Evolutionary conservation across 2,329 filamentous ascomycete genomes (phyloP).

Genomic region (Diaporthe ampelina): DNA sequence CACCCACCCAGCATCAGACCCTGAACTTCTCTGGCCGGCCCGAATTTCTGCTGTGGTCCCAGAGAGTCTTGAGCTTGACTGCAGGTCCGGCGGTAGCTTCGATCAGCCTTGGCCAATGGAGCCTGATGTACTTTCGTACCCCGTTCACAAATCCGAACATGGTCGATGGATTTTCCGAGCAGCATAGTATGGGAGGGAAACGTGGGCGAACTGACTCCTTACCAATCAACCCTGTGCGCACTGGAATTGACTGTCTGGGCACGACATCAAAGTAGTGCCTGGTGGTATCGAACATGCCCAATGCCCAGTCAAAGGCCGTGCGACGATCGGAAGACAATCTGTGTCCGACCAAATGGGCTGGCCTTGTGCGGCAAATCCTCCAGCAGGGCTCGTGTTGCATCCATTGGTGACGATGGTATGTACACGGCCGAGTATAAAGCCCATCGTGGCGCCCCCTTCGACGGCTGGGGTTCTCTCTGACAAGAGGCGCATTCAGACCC

Average conservation of each 20-base stretch:
- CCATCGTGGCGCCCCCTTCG: background rate
- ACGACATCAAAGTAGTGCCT: background rate
- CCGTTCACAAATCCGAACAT: background rate
- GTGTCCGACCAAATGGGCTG: slow-evolving; percentile 6
- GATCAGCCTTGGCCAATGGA: slow-evolving; percentile 10
- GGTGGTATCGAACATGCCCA: slow-evolving; percentile 12
- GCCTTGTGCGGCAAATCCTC: background rate
- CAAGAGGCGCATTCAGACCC: background rate
- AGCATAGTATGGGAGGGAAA: background rate
- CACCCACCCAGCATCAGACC: slow-evolving; percentile 1
- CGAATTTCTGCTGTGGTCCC: slow-evolving; percentile 14
- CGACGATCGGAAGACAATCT: slow-evolving; percentile 38
- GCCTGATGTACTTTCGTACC: background rate
- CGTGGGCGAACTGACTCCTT: background rate
- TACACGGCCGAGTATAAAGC: slow-evolving; percentile 4
- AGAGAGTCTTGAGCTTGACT: slow-evolving; percentile 4
- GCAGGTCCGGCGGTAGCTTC: slow-evolving; percentile 27
- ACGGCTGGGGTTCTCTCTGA: background rate
- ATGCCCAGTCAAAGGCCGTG: slow-evolving; percentile 35
- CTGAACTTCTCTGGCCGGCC: slow-evolving; percentile 20
- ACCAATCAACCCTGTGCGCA: background rate
- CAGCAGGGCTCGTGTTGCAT: background rate
- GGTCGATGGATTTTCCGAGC: background rate
- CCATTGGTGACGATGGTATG: background rate
- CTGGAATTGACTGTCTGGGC: background rate